phyloP scores from a whole-genome alignment of 2,329 filamentous ascomycete genomes.

The Lachnellula suecica region DNA sequence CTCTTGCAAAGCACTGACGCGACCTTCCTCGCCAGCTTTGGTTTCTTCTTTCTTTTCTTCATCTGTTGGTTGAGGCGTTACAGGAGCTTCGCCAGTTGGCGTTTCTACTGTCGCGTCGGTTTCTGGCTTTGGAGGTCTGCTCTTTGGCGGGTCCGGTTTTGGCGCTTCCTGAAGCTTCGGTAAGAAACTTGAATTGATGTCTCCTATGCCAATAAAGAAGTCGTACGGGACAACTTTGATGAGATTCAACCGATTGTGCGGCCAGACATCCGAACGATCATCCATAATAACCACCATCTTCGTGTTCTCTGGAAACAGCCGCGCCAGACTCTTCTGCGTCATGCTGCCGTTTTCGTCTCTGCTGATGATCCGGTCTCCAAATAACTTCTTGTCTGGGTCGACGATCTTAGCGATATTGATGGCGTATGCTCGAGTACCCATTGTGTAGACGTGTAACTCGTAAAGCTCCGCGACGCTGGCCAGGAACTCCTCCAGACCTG shows the following conservation, averaged over 20 bases:
- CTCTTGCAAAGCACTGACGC: conserved; percentile 60
- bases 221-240: conserved; percentile 96
- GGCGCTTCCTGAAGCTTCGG: conserved; percentile 68
- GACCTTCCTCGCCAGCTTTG: conserved; percentile 9
- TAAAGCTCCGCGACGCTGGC: conserved; percentile 76
- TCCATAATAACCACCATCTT: conserved; percentile 99
- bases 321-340: conserved; percentile 83
- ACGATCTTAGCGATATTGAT: conserved; percentile 89
- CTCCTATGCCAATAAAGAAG: conserved; percentile 96
- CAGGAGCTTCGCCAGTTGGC: background rate
- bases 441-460: conserved; percentile 97
- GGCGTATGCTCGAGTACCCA: conserved; percentile 97
- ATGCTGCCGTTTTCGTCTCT: conserved; percentile 96
- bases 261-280: conserved; percentile 94
- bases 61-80: background rate
- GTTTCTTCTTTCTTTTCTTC: conserved; percentile 5
- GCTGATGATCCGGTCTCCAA: conserved; percentile 92
- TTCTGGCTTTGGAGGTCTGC: conserved; percentile 18
- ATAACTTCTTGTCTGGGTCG: conserved; percentile 84
- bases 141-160: conserved; percentile 23
- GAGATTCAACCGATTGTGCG: conserved; percentile 83
- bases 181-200: conserved; percentile 97
- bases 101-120: conserved; percentile 6
- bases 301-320: conserved; percentile 92
- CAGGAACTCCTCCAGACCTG: conserved; percentile 80